Base-by-base conservation (phyloP, 148 eudicot genomes). In the Amaranthus palmeri region DNA sequence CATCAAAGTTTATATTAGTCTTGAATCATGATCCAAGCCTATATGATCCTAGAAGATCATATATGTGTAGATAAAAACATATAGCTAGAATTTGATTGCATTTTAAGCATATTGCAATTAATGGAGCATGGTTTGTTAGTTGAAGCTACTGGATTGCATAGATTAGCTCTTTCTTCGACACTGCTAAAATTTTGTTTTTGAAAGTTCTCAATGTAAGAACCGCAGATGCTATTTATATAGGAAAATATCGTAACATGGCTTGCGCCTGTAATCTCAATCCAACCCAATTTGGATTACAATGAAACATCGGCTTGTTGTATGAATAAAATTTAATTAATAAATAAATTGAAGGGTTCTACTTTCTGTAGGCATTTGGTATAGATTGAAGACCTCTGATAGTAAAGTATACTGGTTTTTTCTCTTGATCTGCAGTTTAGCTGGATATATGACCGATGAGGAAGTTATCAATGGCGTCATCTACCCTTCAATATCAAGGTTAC, bases 381-480 rank as follows among this genome's bases (percentile, higher is more conserved):
- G 12, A 44, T 5, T 71, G 61, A 11, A 53, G 51, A 58, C 9
- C 41, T 67, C 7, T 61, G 7, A n/a, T 43, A 17, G 11, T 14
- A 14, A n/a, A 44, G 46, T 52, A 48, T 42, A 59, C 54, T 73
- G 45, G 49, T 65, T 4, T 57, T 70, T 17, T 45, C 54, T 68
- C 52, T 62, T 64, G 48, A 48, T 69, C 40, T 57, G 60, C 87
- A 96, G 99, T 73, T 85, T 96, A 68, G 99, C 96, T 77, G 90
- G 79, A 75, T 92, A 88, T 71, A 96, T 96, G 89, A 88, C 97
- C 13, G 96, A 92, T 62, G 97, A 92, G 64, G 99, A 96, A 65
- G 97, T 92, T 63, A 84, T 79, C 57, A 75, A 74, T 11, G 97
- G 99, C 61, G 71, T 92, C 42, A 92, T 96, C 75, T 92, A 76